These are phyloP conservation scores for Odonthalia washingtoniensis DNA, from an alignment of 31 red algal genomes.

Conservation along the genomic window DNA sequence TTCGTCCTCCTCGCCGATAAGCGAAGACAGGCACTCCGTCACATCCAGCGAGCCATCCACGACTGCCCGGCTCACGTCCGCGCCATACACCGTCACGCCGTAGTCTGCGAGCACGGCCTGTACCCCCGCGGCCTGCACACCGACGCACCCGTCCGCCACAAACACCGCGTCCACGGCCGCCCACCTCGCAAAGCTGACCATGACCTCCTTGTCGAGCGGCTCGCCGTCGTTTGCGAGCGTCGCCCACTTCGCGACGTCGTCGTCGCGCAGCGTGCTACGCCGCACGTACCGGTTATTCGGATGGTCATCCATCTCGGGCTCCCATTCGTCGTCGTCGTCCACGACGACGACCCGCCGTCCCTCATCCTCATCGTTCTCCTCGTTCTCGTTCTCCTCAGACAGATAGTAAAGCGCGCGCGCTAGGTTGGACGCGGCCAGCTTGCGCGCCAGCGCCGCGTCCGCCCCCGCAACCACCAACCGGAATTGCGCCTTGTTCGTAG, in stretches of 20 bases:
- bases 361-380: too few relatives aligned
- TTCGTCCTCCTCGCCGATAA: conserved; percentile 37
- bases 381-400: too few relatives aligned
- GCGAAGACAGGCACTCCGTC: conserved; percentile 48
- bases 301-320: conserved; percentile 65
- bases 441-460: conserved; percentile 30
- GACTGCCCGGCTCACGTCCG: conserved; percentile 65
- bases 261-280: too few relatives aligned
- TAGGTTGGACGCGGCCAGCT: conserved; percentile 25
- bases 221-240: conserved; percentile 31
- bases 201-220: conserved; percentile 45
- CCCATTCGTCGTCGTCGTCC: conserved; percentile 60
- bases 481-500: conserved; percentile 50
- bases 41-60: conserved; percentile 55
- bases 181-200: conserved; percentile 74
- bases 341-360: too few relatives aligned
- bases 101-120: conserved; percentile 55
- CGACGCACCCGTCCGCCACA: conserved; percentile 55
- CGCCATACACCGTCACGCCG: conserved; percentile 65
- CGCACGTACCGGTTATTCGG: too few relatives aligned
- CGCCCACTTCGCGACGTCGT: conserved; percentile 43
- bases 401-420: conserved; percentile 65
- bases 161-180: conserved; percentile 67
- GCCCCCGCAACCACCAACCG: conserved; percentile 69
- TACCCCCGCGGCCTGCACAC: conserved; percentile 18